These are phyloP conservation scores for Neurospora sp. DNA, from an alignment of 495 filamentous ascomycete species.

Conservation along the genomic window DNA sequence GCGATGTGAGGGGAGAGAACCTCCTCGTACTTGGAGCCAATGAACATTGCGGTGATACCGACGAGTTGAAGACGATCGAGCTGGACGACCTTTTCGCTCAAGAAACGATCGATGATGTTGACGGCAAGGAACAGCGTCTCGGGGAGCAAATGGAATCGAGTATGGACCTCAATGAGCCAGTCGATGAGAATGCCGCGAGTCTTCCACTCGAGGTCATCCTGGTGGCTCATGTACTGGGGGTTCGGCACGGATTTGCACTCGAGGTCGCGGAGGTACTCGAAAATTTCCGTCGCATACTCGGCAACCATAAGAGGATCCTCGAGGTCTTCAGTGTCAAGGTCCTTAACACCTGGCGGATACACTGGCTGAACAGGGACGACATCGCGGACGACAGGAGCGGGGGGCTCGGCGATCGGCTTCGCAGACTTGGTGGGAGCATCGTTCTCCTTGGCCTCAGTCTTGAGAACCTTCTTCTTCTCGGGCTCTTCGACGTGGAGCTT, in stretches of 20 bases:
- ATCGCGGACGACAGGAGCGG: conserved; percentile 1
- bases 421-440: conserved; percentile 23
- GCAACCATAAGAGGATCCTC: conserved; percentile 96
- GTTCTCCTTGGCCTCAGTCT: conserved; percentile 32
- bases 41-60: conserved; percentile 97
- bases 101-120: conserved; percentile 97
- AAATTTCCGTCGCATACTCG: conserved; percentile 95
- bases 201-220: conserved; percentile 94
- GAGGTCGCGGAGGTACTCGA: conserved; percentile 86
- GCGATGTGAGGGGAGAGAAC: conserved; percentile 91
- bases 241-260: conserved; percentile 80
- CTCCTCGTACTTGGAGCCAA: conserved; percentile 97
- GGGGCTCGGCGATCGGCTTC: conserved; percentile 19
- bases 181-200: conserved; percentile 96
- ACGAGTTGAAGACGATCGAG: conserved; percentile 92
- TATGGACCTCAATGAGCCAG: conserved; percentile 98
- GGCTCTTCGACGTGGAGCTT: conserved; percentile 30
- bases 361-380: conserved; percentile 18
- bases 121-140: conserved; percentile 94
- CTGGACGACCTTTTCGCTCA: conserved; percentile 86
- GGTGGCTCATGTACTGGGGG: conserved; percentile 85
- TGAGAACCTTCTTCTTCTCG: conserved; percentile 18
- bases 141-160: conserved; percentile 90
- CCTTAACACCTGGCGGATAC: conserved; percentile 43
- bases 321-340: conserved; percentile 76